Conservation (phyloP, 139 green algal genomes). For the Chlamydomonas applanata region DNA sequence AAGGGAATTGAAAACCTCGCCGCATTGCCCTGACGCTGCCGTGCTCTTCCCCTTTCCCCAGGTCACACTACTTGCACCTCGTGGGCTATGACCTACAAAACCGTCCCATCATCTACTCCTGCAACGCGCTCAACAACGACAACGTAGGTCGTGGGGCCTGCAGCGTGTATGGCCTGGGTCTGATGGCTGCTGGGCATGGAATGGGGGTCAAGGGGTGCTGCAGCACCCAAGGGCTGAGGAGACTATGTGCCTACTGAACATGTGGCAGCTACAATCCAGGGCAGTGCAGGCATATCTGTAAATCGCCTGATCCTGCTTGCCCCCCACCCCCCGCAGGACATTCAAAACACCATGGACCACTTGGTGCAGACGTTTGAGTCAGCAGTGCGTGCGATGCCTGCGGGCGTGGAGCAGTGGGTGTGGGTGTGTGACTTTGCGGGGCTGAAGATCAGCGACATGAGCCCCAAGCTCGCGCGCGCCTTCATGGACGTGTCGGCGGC, state of each 20-base stretch:
- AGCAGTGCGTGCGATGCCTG: slow-evolving; percentile 43
- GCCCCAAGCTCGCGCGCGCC: slow-evolving; percentile 56
- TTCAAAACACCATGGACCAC: slow-evolving; percentile 36
- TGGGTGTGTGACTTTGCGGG: slow-evolving; percentile 68
- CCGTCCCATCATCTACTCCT: slow-evolving; percentile 74
- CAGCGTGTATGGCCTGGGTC: too few relatives aligned
- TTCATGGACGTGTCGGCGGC: slow-evolving; percentile 67
- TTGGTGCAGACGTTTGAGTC: slow-evolving; percentile 67
- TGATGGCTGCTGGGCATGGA: too few relatives aligned
- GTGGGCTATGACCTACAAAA: slow-evolving; percentile 33
- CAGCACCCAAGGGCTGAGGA: too few relatives aligned
- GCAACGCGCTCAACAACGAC: slow-evolving; percentile 8
- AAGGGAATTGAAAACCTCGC: too few relatives aligned
- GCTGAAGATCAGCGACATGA: slow-evolving; percentile 37
- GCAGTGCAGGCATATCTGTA: too few relatives aligned
- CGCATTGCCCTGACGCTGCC: too few relatives aligned
- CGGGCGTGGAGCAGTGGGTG: slow-evolving; percentile 64
- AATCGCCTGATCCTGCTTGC: too few relatives aligned
- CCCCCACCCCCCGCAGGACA: background rate
- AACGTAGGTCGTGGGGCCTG: too few relatives aligned
- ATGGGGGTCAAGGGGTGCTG: too few relatives aligned
- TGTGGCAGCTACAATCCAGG: too few relatives aligned
- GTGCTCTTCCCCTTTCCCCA: background rate
- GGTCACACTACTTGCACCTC: slow-evolving; percentile 75
- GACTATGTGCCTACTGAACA: too few relatives aligned